Evolutionary conservation across 1,139 yeast species (phyloP).

Genomic region (Geotrichum klebahnii): DNA sequence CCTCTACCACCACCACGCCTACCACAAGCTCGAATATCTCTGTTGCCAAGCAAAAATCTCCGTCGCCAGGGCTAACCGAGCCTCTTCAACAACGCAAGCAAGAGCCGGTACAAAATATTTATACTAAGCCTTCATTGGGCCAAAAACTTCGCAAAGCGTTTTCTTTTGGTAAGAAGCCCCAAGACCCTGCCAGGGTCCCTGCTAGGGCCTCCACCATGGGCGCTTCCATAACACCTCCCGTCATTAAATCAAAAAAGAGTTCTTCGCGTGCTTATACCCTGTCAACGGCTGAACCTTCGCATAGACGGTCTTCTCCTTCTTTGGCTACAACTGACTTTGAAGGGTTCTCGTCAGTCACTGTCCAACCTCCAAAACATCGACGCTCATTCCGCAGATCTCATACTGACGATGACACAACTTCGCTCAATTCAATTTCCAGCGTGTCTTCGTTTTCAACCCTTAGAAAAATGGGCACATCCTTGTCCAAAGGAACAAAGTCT

Average conservation of each 20-base stretch:
- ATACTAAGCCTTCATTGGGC: constrained; percentile 23
- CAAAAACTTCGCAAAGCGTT: constrained; percentile 31
- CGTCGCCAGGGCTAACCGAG: constrained; percentile 11
- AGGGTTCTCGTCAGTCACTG: constrained; percentile 17
- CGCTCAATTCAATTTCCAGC: constrained; percentile 31
- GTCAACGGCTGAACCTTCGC: neutral
- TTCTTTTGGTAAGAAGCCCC: constrained; percentile 26
- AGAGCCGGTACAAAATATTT: constrained; percentile 9
- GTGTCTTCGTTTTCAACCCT: constrained; percentile 34
- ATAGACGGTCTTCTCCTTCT: neutral
- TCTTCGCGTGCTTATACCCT: constrained; percentile 11
- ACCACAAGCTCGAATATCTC: constrained; percentile 16
- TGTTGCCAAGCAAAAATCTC: constrained; percentile 4
- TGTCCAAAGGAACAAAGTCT: constrained; percentile 18
- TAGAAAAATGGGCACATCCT: constrained; percentile 24
- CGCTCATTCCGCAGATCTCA: constrained; percentile 11
- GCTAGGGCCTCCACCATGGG: constrained; percentile 11
- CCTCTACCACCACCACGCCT: constrained; percentile 18
- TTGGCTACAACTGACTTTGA: constrained; percentile 17
- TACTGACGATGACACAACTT: constrained; percentile 26
- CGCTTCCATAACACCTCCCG: constrained; percentile 5
- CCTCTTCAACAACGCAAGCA: constrained; percentile 5
- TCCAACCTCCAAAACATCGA: constrained; percentile 5
- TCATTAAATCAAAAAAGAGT: constrained; percentile 9
- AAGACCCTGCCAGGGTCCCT: constrained; percentile 3